phyloP scores from a whole-genome alignment of 768 basidiomycete species.

The Leucocoprinus sp. region DNA sequence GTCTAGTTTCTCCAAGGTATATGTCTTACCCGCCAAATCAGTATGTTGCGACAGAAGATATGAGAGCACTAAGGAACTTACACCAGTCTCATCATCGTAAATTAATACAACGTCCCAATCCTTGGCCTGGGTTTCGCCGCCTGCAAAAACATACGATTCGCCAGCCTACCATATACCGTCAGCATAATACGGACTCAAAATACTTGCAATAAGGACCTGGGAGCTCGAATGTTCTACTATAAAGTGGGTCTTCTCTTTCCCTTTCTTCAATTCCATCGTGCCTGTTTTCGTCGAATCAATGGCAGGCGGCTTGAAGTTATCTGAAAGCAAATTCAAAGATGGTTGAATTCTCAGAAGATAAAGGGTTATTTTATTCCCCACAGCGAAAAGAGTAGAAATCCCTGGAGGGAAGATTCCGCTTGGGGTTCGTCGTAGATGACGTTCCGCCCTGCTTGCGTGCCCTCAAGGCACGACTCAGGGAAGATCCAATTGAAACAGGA shows the following conservation, averaged over 20 bases:
- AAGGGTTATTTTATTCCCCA: conserved; percentile 26
- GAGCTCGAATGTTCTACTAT: conserved; percentile 58
- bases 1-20: conserved; percentile 70
- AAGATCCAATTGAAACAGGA: conserved; percentile 51
- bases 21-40: conserved; percentile 35
- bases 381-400: conserved; percentile 78
- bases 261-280: conserved; percentile 50
- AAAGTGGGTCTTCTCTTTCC: conserved; percentile 43
- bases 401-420: conserved; percentile 46
- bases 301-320: conserved; percentile 69
- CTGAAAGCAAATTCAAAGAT: conserved; percentile 25
- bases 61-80: conserved; percentile 18
- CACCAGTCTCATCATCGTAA: conserved; percentile 68
- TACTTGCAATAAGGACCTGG: conserved; percentile 33
- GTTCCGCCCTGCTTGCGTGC: conserved; percentile 56
- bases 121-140: conserved; percentile 49
- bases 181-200: neutral
- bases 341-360: neutral
- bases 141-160: conserved; percentile 49
- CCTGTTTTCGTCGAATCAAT: conserved; percentile 62
- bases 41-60: conserved; percentile 9
- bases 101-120: conserved; percentile 74
- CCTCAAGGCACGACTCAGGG: conserved; percentile 58
- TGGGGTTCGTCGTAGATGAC: conserved; percentile 24
- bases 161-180: conserved; percentile 27